Evolutionary conservation across 2,329 filamentous ascomycete species (phyloP).

Genomic region (Coniella lustricola): DNA sequence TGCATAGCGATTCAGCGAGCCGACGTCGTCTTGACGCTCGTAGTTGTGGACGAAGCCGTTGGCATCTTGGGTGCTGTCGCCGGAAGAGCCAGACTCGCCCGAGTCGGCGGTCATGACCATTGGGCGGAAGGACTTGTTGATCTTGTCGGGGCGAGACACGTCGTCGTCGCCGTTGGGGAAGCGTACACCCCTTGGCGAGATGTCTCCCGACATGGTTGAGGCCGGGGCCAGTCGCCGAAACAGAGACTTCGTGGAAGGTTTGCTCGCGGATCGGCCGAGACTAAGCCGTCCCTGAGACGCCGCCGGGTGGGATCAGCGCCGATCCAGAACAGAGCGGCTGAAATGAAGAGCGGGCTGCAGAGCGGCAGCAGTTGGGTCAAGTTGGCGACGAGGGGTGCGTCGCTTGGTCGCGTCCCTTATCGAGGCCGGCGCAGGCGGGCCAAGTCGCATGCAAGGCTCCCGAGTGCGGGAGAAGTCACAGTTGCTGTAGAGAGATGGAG

Average conservation of each 20-base stretch:
- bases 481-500: constrained; percentile 1
- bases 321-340: background rate
- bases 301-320: too few relatives aligned
- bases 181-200: constrained; percentile 49
- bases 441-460: background rate
- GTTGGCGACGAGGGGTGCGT: too few relatives aligned
- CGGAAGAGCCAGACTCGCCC: constrained; percentile 41
- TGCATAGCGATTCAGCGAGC: constrained; percentile 36
- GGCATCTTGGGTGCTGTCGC: constrained; percentile 37
- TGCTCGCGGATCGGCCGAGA: constrained; percentile 1
- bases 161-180: constrained; percentile 47
- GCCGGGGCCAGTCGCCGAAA: background rate
- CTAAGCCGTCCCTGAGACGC: background rate
- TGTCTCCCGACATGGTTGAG: constrained; percentile 35
- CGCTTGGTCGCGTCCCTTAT: background rate
- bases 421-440: background rate
- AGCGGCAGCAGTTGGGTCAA: background rate
- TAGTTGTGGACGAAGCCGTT: constrained; percentile 29
- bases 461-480: too few relatives aligned
- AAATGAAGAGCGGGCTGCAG: background rate
- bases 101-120: constrained; percentile 35
- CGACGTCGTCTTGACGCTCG: constrained; percentile 44
- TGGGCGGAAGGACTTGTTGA: constrained; percentile 31
- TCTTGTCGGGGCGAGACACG: constrained; percentile 33
- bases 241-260: constrained; percentile 2